Conservation (phyloP, 768 basidiomycete species). For the Amanita rubescens region DNA sequence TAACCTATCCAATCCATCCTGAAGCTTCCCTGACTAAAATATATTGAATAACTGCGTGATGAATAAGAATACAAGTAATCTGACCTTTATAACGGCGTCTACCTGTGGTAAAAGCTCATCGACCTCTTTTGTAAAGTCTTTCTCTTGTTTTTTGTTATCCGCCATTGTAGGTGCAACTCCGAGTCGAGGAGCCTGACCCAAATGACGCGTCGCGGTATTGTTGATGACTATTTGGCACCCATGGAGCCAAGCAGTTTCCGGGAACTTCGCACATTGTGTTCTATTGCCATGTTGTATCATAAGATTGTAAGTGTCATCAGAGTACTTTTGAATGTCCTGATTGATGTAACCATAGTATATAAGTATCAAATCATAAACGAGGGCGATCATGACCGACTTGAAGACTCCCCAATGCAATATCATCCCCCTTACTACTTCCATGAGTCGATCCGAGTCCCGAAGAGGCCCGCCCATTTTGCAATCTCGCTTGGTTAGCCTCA, state of each 20-base stretch:
- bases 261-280: neutral
- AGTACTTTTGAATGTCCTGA: slow-evolving; percentile 20
- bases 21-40: slow-evolving; percentile 66
- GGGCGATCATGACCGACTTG: slow-evolving; percentile 43
- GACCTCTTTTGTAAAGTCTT: slow-evolving; percentile 83
- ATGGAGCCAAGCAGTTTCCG: neutral
- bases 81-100: slow-evolving; percentile 62
- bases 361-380: slow-evolving; percentile 28
- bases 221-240: slow-evolving; percentile 29
- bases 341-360: slow-evolving; percentile 29
- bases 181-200: slow-evolving; percentile 25
- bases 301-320: slow-evolving; percentile 22
- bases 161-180: slow-evolving; percentile 50
- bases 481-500: slow-evolving; percentile 14
- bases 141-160: slow-evolving; percentile 78
- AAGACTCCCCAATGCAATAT: slow-evolving; percentile 34
- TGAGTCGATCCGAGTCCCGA: neutral
- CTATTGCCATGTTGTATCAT: slow-evolving; percentile 14
- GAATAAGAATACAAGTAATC: slow-evolving; percentile 13
- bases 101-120: slow-evolving; percentile 66
- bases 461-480: slow-evolving; percentile 1
- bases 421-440: slow-evolving; percentile 4
- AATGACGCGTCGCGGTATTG: slow-evolving; percentile 61
- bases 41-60: slow-evolving; percentile 8
- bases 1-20: slow-evolving; percentile 87